Conservation (phyloP, 352 stramenopile genomes). For the Phytophthora cryptogea region DNA sequence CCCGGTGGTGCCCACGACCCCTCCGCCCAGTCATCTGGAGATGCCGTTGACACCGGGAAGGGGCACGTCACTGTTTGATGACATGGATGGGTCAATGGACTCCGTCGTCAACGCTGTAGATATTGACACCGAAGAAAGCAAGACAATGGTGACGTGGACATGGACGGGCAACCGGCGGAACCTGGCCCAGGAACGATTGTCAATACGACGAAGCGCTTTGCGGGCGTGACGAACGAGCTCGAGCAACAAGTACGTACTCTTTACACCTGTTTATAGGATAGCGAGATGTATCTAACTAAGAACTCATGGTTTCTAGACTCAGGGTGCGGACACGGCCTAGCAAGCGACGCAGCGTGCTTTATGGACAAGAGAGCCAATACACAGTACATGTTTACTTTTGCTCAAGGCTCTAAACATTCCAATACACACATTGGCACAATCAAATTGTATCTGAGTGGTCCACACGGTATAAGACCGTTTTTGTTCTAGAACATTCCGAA, state of each 20-base stretch:
- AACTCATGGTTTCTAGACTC: constrained; percentile 11
- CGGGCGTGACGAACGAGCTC: constrained; percentile 1
- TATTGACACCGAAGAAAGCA: too few species aligned
- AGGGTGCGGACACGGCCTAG: constrained; percentile 13
- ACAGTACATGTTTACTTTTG: constrained; percentile 21
- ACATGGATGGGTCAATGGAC: too few species aligned
- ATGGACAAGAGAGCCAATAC: neutral
- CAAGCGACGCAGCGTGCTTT: constrained; percentile 6
- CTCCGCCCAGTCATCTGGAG: too few species aligned
- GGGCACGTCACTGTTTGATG: too few species aligned
- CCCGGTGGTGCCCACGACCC: neutral
- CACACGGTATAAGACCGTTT: constrained; percentile 1
- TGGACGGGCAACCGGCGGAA: neutral
- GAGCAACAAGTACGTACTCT: constrained; percentile 4
- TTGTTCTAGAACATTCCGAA: constrained; percentile 5
- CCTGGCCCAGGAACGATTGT: neutral
- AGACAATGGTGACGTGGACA: too few species aligned
- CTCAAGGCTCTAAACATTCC: constrained; percentile 1
- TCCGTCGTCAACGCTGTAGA: too few species aligned
- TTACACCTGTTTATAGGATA: neutral
- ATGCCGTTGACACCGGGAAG: too few species aligned
- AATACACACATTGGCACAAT: constrained; percentile 6
- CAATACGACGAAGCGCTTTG: too few species aligned
- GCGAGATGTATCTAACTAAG: constrained; percentile 5
- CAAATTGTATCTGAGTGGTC: constrained; percentile 17